These are phyloP conservation scores for Ophiocordyceps camponoti-floridani DNA, from an alignment of 2,329 filamentous ascomycete genomes.

Conservation along the genomic window DNA sequence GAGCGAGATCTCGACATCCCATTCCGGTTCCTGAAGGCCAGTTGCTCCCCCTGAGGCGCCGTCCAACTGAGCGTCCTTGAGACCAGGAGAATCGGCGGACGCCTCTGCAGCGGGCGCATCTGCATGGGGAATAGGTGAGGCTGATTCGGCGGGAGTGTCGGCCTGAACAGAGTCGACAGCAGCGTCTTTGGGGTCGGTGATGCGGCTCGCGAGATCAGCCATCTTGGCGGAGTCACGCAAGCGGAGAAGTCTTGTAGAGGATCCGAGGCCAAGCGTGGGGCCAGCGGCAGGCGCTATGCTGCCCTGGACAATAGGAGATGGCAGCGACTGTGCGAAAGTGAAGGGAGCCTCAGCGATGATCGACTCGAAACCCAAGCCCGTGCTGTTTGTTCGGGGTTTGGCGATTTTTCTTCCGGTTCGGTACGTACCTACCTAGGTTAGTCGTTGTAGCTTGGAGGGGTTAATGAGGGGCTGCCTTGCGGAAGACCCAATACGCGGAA, in stretches of 20 bases:
- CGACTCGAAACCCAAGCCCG: too few species aligned
- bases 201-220: slow-evolving; percentile 33
- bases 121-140: not conserved
- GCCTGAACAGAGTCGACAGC: slow-evolving; percentile 1
- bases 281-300: not conserved
- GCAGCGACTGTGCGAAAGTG: not conserved
- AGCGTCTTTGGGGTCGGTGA: slow-evolving; percentile 23
- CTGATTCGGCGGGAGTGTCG: slow-evolving; percentile 3
- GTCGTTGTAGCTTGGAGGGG: too few species aligned
- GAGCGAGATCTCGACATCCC: slow-evolving; percentile 82
- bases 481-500: too few species aligned
- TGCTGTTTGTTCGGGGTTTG: not conserved
- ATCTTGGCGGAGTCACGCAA: slow-evolving; percentile 9
- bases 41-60: slow-evolving; percentile 25
- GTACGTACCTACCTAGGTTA: too few species aligned
- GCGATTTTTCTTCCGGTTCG: not conserved
- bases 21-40: slow-evolving; percentile 51
- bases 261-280: not conserved
- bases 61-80: slow-evolving; percentile 17
- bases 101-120: not conserved
- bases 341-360: not conserved
- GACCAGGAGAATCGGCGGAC: slow-evolving; percentile 1
- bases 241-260: not conserved
- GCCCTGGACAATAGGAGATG: not conserved
- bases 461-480: not conserved